These are phyloP conservation scores for Tinospora cordifolia DNA, from an alignment of 164 flowering plant species.

Conservation along the genomic window DNA sequence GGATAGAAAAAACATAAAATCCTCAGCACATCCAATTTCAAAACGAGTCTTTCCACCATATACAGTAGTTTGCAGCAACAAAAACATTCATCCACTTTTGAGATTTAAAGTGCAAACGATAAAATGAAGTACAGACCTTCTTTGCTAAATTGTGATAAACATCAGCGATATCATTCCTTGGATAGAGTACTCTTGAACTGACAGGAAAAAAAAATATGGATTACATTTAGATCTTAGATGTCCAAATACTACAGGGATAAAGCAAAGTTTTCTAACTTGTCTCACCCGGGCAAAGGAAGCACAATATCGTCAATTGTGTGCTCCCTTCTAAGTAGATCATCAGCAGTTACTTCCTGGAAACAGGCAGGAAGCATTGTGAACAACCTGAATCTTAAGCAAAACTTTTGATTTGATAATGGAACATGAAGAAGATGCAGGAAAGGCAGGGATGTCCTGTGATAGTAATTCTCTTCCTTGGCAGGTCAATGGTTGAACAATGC, in stretches of 20 bases:
- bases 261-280: background rate
- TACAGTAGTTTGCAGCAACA: background rate
- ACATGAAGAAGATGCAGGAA: background rate
- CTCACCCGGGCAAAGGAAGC: constrained; percentile 95
- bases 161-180: constrained; percentile 60
- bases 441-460: background rate
- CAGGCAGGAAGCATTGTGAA: constrained; percentile 7
- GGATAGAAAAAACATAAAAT: too few relatives aligned
- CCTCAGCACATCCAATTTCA: too few relatives aligned
- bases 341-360: constrained; percentile 52
- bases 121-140: constrained; percentile 40
- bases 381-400: background rate
- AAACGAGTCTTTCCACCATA: too few relatives aligned
- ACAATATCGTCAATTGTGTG: constrained; percentile 67
- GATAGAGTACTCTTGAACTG: constrained; percentile 73
- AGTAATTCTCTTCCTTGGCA: background rate
- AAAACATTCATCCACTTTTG: background rate
- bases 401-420: background rate
- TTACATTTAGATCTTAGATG: background rate
- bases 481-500: background rate
- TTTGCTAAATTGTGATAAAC: constrained; percentile 78
- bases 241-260: background rate
- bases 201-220: constrained; percentile 11
- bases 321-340: constrained; percentile 48
- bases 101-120: background rate